These are phyloP conservation scores for Eutrema japonicum DNA, from an alignment of 345 rosid genomes.

Conservation along the genomic window DNA sequence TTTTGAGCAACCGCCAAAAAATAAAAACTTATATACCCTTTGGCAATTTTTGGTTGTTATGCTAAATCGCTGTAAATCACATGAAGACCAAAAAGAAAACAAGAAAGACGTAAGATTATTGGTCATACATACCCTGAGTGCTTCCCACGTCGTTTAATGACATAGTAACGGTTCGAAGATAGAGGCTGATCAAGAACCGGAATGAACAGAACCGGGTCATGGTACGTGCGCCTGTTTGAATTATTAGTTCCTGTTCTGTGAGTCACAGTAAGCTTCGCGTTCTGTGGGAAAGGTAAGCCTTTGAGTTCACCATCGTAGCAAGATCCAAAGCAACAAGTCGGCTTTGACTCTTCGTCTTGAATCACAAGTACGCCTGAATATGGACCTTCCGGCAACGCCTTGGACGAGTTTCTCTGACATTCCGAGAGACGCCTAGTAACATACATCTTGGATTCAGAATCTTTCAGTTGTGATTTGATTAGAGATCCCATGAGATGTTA, in stretches of 20 bases:
- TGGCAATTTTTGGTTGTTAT: too few relatives aligned
- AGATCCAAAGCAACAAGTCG: constrained; percentile 53
- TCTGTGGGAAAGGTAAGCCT: constrained; percentile 38
- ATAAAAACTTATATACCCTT: too few relatives aligned
- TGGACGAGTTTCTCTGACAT: constrained; percentile 44
- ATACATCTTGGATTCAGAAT: constrained; percentile 27
- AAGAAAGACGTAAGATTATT: neutral
- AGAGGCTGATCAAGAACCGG: constrained; percentile 57
- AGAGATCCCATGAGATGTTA: neutral
- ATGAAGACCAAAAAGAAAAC: neutral
- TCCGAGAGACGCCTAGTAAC: constrained; percentile 48
- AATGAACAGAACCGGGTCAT: constrained; percentile 42
- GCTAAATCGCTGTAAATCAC: neutral
- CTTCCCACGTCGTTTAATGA: constrained; percentile 10
- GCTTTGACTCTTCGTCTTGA: constrained; percentile 57
- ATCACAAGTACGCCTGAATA: constrained; percentile 57
- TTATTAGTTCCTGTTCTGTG: neutral
- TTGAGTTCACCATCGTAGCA: constrained; percentile 26
- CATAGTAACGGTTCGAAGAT: constrained; percentile 52
- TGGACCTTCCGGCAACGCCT: constrained; percentile 52
- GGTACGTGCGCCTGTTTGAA: neutral
- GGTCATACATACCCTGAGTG: constrained; percentile 16
- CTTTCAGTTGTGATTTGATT: neutral
- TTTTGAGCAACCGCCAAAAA: too few relatives aligned
- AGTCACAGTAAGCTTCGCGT: constrained; percentile 14